These are phyloP conservation scores for Cladosporium sp. DNA, from an alignment of 2,329 filamentous ascomycete species.

Conservation along the genomic window DNA sequence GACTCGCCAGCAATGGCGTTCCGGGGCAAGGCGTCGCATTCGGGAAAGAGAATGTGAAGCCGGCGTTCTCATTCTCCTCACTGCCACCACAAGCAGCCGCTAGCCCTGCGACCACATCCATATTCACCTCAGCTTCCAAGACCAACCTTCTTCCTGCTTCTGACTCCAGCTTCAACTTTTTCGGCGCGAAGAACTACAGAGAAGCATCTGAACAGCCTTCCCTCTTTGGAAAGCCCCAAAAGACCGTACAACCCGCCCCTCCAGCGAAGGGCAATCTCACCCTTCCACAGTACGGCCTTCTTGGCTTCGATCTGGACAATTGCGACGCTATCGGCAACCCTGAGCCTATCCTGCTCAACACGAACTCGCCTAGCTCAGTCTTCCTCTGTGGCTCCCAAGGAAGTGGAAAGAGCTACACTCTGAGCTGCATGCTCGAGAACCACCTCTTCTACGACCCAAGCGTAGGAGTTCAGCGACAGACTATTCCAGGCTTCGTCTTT, in stretches of 20 bases:
- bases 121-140: neutral
- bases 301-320: conserved; percentile 31
- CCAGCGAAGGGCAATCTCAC: neutral
- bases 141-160: neutral
- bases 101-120: neutral
- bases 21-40: neutral
- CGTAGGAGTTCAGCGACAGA: conserved; percentile 50
- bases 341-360: conserved; percentile 52
- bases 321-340: conserved; percentile 14
- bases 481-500: conserved; percentile 62
- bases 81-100: neutral
- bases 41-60: neutral
- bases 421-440: conserved; percentile 62
- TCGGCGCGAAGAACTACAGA: neutral
- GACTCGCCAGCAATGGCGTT: neutral
- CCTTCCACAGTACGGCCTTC: conserved; percentile 32
- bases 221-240: neutral
- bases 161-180: neutral
- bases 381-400: conserved; percentile 68
- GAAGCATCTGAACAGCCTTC: neutral
- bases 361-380: conserved; percentile 57
- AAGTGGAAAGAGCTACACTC: conserved; percentile 63
- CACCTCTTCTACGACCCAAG: conserved; percentile 51
- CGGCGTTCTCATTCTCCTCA: neutral
- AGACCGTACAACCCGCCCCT: too few species aligned